A percentile compares a stretch with the other conserved stretches of the same genome.
phyloP scores from a whole-genome alignment of 139 green algal species.

The Limnomonas spitsbergensis region DNA sequence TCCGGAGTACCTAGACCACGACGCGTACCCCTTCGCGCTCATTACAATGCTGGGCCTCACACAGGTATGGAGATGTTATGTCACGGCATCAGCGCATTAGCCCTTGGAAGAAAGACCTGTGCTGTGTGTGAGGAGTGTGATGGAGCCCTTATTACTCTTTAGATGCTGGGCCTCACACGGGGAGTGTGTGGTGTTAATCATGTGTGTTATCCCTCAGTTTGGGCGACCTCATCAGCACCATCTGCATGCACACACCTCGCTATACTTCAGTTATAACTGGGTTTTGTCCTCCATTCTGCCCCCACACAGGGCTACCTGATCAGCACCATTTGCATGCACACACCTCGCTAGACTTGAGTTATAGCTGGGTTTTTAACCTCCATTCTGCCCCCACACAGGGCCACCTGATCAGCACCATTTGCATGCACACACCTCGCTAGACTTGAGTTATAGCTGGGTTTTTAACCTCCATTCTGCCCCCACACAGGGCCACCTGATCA shows the following conservation, averaged over 20 bases:
- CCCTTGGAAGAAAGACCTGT: neutral
- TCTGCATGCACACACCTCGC: too few species aligned
- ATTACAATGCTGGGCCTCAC: conserved; percentile 32
- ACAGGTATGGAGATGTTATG: conserved; percentile 23
- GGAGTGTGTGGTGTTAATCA: too few species aligned
- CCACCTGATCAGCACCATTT: conserved; percentile 49
- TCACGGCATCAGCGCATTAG: neutral
- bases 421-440: conserved; percentile 51
- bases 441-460: too few species aligned
- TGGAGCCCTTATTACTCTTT: neutral
- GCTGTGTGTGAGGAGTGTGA: neutral
- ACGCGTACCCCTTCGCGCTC: conserved; percentile 32
- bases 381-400: conserved; percentile 29
- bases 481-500: conserved; percentile 46
- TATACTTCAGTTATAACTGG: too few species aligned
- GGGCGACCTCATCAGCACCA: too few species aligned
- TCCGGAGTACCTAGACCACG: conserved; percentile 24
- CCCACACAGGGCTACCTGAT: too few species aligned
- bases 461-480: neutral
- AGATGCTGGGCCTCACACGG: too few species aligned
- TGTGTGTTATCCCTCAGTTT: too few species aligned
- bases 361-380: too few species aligned
- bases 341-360: too few species aligned
- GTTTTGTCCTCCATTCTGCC: too few species aligned
- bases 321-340: too few species aligned